phyloP scores from a whole-genome alignment of 1,139 yeast species.

The Scheffersomyces illinoinensis region DNA sequence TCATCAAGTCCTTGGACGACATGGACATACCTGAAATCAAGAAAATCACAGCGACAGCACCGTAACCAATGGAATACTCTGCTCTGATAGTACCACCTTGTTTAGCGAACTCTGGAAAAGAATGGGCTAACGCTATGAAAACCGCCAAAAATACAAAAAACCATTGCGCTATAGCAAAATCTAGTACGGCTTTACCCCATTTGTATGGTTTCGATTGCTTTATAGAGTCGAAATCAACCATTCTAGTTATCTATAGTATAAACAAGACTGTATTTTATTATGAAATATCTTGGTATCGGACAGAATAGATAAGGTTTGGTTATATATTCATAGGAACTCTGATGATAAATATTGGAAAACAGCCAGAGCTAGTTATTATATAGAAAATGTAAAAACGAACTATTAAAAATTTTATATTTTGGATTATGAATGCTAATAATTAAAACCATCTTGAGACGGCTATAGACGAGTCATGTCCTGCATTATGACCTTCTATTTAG shows the following conservation, averaged over 20 bases:
- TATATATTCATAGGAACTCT: no score
- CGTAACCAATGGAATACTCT: constrained; percentile 76
- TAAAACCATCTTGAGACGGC: background rate
- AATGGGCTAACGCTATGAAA: constrained; percentile 71
- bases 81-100: constrained; percentile 77
- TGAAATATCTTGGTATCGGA: background rate
- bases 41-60: constrained; percentile 85
- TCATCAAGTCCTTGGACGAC: constrained; percentile 58
- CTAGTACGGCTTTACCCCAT: constrained; percentile 11
- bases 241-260: background rate
- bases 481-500: background rate
- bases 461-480: background rate
- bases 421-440: background rate
- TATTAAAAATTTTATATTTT: no score
- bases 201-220: constrained; percentile 2
- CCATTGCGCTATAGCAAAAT: constrained; percentile 56
- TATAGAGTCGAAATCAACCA: background rate
- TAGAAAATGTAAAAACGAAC: background rate
- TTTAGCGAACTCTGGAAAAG: constrained; percentile 80
- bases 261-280: background rate
- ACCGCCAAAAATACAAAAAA: constrained; percentile 71
- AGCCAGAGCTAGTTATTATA: background rate
- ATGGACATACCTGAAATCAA: constrained; percentile 78
- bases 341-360: no score
- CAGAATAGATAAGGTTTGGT: background rate